These are phyloP conservation scores for Geotrichum candidum DNA, from an alignment of 1,139 yeast genomes.

Conservation along the genomic window DNA sequence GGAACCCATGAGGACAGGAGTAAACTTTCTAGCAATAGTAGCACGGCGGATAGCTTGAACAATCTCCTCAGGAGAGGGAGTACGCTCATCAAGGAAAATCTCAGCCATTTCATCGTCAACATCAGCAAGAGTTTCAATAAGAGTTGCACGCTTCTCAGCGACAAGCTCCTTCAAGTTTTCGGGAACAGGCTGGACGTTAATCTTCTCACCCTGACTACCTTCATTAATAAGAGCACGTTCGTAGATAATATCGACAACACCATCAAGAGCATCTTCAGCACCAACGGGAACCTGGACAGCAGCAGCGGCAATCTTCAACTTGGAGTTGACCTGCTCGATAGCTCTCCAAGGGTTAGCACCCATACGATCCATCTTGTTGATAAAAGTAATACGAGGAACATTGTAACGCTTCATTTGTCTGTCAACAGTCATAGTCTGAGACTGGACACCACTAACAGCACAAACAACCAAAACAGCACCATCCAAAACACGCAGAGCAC, in stretches of 20 bases:
- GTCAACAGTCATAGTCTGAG: constrained; percentile 97
- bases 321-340: constrained; percentile 80
- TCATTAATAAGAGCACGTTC: constrained; percentile 83
- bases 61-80: constrained; percentile 77
- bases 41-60: constrained; percentile 87
- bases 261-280: constrained; percentile 73
- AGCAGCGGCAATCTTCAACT: constrained; percentile 91
- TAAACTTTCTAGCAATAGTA: constrained; percentile 92
- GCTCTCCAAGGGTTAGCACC: constrained; percentile 97
- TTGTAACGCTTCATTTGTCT: constrained; percentile 98
- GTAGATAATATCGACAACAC: constrained; percentile 87
- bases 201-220: constrained; percentile 84
- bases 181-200: constrained; percentile 63
- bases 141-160: constrained; percentile 72
- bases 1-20: constrained; percentile 98
- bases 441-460: constrained; percentile 97
- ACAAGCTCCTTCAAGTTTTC: constrained; percentile 66
- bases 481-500: constrained; percentile 92
- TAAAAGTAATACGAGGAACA: constrained; percentile 92
- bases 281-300: constrained; percentile 98
- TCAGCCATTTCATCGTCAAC: constrained; percentile 97
- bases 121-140: constrained; percentile 93
- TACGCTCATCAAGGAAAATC: constrained; percentile 80
- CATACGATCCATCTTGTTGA: constrained; percentile 98
- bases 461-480: constrained; percentile 98